Evolutionary conservation across 208 protist species (phyloP).

Genomic region (Trypanosoma scelopori): DNA sequence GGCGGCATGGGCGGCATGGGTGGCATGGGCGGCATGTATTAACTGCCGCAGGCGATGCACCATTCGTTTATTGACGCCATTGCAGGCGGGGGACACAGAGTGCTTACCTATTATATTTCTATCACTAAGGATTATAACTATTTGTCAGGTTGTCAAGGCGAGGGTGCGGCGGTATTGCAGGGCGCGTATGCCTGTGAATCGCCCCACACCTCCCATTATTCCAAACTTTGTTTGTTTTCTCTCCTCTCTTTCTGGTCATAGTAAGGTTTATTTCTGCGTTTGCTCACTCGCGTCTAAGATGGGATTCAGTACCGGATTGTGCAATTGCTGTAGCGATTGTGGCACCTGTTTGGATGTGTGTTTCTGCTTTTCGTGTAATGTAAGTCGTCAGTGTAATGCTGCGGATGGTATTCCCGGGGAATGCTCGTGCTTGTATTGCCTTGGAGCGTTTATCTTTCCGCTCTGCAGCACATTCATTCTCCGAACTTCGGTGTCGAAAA

Average conservation of each 20-base stretch:
- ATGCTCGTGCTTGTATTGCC: constrained; percentile 5
- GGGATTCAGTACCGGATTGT: constrained; percentile 14
- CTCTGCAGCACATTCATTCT: neutral
- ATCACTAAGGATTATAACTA: neutral
- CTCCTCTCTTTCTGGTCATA: constrained; percentile 3
- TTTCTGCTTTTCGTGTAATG: constrained; percentile 26
- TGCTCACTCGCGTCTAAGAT: constrained; percentile 8
- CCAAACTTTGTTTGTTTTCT: constrained; percentile 8
- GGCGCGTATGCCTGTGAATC: neutral
- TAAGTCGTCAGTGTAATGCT: constrained; percentile 27
- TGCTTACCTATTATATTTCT: neutral
- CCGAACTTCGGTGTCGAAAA: constrained; percentile 9
- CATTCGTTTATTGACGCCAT: neutral
- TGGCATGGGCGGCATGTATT: constrained; percentile 30
- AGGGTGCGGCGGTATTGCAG: neutral
- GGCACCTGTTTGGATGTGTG: constrained; percentile 15
- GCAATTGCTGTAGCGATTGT: constrained; percentile 13
- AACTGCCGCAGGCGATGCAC: neutral
- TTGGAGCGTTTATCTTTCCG: constrained; percentile 5
- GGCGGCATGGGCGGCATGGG: too few relatives aligned
- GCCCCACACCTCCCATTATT: neutral
- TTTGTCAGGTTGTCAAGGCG: neutral
- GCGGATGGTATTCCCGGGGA: constrained; percentile 1
- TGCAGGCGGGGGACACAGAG: neutral
- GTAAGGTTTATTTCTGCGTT: constrained; percentile 5